Conservation (phyloP, 441 rosid species). For the Populus hybrid region DNA sequence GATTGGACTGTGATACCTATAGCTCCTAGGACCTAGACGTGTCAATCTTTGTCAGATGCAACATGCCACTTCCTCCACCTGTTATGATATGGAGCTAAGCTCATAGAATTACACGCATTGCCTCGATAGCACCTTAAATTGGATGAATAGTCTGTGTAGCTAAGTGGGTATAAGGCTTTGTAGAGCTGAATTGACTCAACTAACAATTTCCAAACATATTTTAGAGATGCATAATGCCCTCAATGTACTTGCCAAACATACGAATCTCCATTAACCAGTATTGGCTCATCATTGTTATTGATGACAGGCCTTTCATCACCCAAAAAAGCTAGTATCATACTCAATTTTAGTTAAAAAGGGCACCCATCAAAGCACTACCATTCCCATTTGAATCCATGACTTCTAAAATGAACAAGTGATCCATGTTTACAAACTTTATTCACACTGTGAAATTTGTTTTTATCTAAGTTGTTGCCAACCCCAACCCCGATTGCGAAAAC, state of each 20-base stretch:
- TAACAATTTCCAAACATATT: background rate
- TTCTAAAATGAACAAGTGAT: background rate
- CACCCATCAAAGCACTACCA: background rate
- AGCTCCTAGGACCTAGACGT: background rate
- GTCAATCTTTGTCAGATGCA: background rate
- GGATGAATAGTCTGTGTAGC: background rate
- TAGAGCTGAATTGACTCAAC: background rate
- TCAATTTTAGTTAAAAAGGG: background rate
- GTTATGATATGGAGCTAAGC: background rate
- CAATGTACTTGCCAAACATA: background rate
- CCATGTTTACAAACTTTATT: background rate
- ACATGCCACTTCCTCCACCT: background rate
- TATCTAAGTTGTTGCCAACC: background rate
- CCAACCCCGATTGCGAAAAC: background rate
- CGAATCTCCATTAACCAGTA: background rate
- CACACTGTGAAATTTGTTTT: background rate
- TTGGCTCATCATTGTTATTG: background rate
- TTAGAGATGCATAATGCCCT: background rate
- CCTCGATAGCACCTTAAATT: background rate
- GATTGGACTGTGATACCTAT: background rate
- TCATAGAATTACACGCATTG: background rate
- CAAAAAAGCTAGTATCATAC: background rate
- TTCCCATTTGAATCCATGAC: constrained; percentile 1
- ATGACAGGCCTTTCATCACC: background rate
- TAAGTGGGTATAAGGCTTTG: background rate